Evolutionary conservation across 1,284 basidiomycete genomes (phyloP), one percentile per base, ranked within the genome.

Genomic region (Lignosus rhinocerotis): DNA sequence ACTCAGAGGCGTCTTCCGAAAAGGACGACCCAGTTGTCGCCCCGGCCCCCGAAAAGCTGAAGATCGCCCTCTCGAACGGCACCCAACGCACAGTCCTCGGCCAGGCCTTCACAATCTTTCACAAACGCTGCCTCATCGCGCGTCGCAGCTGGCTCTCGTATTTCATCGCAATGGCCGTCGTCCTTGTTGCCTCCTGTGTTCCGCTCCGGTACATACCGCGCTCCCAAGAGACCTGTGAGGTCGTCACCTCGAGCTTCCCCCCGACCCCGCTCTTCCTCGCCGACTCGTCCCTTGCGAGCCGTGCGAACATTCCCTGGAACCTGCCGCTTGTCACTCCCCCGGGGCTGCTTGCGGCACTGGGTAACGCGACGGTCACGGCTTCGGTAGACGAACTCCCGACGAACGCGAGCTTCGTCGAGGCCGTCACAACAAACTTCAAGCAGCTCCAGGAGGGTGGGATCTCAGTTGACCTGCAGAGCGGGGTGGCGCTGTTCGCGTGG

Each of bases 51-150:
- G 45, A 46, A 7, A 25, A 25, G 25, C 2, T 25, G 32, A 21
- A 50, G 38, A 17, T 55, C 61, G 33, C 70, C 9, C 74, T 87
- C 41, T 78, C 80, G 11, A 76, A 78, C 55, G 85, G 86, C 7
- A 78, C 78, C 7, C 70, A 75, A 12, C 77, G 77, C 32, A 81
- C 82, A 0, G 79, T 83, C 2, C 73, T 85, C 50, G 71, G 73
- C 2, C 87, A 90, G 65, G 84, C 87, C 0, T 69, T 83, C 50
- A 90, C 88, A 0, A 88, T 93, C 60, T 85, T 90, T 72, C 75
- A 85, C 62, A 93, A 93, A 69, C 84, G 91, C 0, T 63, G 75
- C 17, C 73, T 92, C 32, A 79, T 93, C 52, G 74, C 82, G 2
- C 80, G 85, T 3, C 79, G 87, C 39, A 85, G 84, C 62, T 93